Conservation (phyloP, 768 basidiomycete species). For the Leucosporidium yakuticum region DNA sequence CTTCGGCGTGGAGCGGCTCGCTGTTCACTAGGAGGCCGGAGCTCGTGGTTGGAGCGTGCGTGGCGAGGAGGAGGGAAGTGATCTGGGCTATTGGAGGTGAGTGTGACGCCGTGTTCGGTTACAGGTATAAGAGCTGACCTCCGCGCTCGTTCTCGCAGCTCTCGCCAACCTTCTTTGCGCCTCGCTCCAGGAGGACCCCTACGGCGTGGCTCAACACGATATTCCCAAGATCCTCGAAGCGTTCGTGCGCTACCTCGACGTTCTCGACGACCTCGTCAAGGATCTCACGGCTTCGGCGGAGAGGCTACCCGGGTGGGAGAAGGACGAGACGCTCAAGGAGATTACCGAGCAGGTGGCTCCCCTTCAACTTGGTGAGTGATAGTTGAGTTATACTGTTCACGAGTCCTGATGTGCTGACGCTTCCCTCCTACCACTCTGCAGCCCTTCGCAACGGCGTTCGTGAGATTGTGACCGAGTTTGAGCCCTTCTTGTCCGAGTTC, state of each 20-base stretch:
- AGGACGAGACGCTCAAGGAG: slow-evolving; percentile 1
- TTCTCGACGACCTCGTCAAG: slow-evolving; percentile 59
- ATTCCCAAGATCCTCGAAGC: slow-evolving; percentile 76
- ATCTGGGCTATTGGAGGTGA: slow-evolving; percentile 31
- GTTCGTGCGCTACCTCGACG: slow-evolving; percentile 59
- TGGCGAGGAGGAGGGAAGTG: slow-evolving; percentile 5
- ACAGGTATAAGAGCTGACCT: not conserved
- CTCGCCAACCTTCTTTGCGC: slow-evolving; percentile 63
- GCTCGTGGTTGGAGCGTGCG: slow-evolving; percentile 5
- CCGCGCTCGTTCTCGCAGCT: slow-evolving; percentile 46
- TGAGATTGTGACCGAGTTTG: slow-evolving; percentile 28
- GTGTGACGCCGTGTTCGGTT: not conserved
- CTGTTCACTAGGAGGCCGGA: slow-evolving; percentile 15
- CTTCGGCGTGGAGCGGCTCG: not conserved
- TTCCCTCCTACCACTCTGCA: not conserved
- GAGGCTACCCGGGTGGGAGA: not conserved
- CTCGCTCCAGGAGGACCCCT: slow-evolving; percentile 71
- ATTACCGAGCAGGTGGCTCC: slow-evolving; percentile 20
- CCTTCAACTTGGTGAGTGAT: slow-evolving; percentile 16
- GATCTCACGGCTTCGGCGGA: slow-evolving; percentile 48
- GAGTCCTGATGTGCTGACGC: not conserved
- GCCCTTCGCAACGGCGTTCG: slow-evolving; percentile 24
- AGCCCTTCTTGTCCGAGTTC: slow-evolving; percentile 26
- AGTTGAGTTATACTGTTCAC: not conserved
- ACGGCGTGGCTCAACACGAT: slow-evolving; percentile 77